Percentiles rank a stretch among this genome's conserved stretches.
phyloP scores from a whole-genome alignment of 225 moss, liverwort and hornwort genomes.

The Lunularia cruciata region DNA sequence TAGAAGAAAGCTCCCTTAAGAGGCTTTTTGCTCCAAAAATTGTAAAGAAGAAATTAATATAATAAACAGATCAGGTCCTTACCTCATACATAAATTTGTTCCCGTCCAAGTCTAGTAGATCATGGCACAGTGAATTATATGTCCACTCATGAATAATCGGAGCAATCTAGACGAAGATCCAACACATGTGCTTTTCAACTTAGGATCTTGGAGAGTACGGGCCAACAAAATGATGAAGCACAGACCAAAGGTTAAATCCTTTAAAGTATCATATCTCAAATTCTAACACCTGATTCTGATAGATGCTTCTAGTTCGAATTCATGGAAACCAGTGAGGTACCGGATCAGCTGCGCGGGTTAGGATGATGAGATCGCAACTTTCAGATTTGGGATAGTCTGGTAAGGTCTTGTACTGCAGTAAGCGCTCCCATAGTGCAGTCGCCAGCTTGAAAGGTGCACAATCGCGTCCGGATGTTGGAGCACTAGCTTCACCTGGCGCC shows the following conservation, averaged over 20 bases:
- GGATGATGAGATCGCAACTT: conserved; percentile 86
- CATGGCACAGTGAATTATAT: conserved; percentile 86
- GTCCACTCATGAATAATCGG: conserved; percentile 96
- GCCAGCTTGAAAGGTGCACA: conserved; percentile 73
- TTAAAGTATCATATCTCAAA: too few species aligned
- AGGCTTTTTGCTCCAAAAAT: too few species aligned
- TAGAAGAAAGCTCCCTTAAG: too few species aligned
- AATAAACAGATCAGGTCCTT: not conserved
- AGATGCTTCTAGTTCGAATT: not conserved
- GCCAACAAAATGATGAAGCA: too few species aligned
- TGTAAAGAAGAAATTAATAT: too few species aligned
- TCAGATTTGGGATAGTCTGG: conserved; percentile 65
- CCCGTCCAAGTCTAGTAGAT: conserved; percentile 71
- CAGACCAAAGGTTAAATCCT: too few species aligned
- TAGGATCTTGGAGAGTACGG: too few species aligned
- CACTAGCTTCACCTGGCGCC: conserved; percentile 43
- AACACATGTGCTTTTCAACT: not conserved
- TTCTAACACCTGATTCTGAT: not conserved
- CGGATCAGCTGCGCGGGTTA: conserved; percentile 82
- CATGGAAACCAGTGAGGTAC: conserved; percentile 44
- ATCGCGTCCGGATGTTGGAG: conserved; percentile 59
- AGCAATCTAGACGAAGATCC: conserved; percentile 56
- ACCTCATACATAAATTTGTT: conserved; percentile 83
- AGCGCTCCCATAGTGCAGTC: conserved; percentile 66
- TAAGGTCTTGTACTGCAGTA: conserved; percentile 73